Base-by-base conservation (phyloP, 345 rosid genomes). In the Linum lewisii region DNA sequence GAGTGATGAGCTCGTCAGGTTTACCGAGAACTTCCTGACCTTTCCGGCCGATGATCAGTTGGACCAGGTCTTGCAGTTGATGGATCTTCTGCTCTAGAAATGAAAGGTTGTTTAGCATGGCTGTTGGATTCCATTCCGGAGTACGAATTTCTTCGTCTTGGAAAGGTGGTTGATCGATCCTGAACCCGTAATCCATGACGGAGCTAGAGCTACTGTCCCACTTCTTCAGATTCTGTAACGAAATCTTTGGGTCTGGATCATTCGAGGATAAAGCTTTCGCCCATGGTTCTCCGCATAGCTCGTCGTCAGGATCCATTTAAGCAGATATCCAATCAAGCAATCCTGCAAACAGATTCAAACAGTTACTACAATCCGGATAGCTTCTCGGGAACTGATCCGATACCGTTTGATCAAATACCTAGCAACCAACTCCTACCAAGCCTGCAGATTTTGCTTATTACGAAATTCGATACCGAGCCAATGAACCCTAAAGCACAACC, bases 51-150 rank as follows among this genome's bases (percentile, higher is more conserved):
- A 73, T 79, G 58, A 89, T 74, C n/a, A 80, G 45, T 63, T 85
- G 86, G 66, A 93, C 97, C 75, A 89, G 69, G 63, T 78, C 90
- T 71, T 84, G 98, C n/a, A 88, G 80, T 63, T 89, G 88, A 69
- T 82, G 95, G 65, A 93, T 83, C 81, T 93, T 93, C 58, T 85
- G 81, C 44, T 89, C 94, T 66, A 93, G 81, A 75, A 87, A 89
- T 2, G 97, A 82, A 1, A 93, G 81, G 58, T 85, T 89, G 67
- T 73, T 81, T n/a, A 87, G 78, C 88, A 79, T 85, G 1, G 82
- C 69, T 42, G 75, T 85, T 2, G 97, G 92, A 75, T 93, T 97
- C 99, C 99, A 93, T 14, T 87, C 88, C 59, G 73, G 90, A 36
- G 69, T 42, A 62, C 60, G 54, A 54, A 54, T 54, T 52, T 69